Conservation (phyloP, 768 basidiomycete species). For the Lactarius hengduanensis region DNA sequence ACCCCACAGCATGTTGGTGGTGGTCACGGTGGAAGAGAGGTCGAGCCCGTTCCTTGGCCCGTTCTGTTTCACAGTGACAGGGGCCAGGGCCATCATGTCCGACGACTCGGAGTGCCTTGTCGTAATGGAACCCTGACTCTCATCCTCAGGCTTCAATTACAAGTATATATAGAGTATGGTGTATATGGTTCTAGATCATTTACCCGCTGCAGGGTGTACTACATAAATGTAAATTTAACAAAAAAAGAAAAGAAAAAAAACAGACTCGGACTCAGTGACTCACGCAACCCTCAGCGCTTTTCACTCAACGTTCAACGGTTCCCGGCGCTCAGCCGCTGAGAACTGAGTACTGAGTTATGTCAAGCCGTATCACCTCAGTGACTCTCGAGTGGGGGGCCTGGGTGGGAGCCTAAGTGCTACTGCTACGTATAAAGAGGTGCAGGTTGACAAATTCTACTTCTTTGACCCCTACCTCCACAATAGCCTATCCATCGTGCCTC, state of each 20-base stretch:
- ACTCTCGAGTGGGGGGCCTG: background rate
- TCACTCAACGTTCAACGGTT: too few species aligned
- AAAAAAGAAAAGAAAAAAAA: background rate
- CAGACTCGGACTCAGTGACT: background rate
- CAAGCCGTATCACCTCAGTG: background rate
- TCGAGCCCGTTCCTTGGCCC: too few species aligned
- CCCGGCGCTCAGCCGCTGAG: background rate
- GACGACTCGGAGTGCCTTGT: background rate
- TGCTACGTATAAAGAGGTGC: background rate
- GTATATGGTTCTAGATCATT: background rate
- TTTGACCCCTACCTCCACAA: background rate
- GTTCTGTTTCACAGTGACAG: background rate
- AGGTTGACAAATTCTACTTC: background rate
- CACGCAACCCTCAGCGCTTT: background rate
- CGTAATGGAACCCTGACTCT: background rate
- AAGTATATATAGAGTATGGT: background rate
- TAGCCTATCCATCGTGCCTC: background rate
- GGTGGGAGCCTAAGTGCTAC: background rate
- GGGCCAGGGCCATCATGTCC: background rate
- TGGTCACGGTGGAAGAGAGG: background rate
- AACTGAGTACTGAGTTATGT: background rate
- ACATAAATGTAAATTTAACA: background rate
- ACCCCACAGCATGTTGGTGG: background rate
- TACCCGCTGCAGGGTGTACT: too few species aligned
- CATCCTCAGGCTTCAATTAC: too few species aligned